These are phyloP conservation scores for Suhomyces canberraensis DNA, from an alignment of 805 yeast species.

Conservation along the genomic window DNA sequence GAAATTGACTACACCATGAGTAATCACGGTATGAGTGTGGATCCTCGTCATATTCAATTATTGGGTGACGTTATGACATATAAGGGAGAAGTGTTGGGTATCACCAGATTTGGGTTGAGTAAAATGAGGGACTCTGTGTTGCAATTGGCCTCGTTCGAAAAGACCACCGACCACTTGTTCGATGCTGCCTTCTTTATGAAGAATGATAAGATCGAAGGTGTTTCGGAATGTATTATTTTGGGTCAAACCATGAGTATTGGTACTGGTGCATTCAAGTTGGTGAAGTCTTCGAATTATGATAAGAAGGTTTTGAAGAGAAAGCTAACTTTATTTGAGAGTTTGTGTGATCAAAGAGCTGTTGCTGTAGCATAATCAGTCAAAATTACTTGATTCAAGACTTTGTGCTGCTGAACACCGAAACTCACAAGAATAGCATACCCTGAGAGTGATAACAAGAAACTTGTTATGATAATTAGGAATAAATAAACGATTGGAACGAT, in stretches of 20 bases:
- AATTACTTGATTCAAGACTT: too few species aligned
- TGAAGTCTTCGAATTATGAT: conserved; percentile 51
- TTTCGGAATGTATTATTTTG: conserved; percentile 92
- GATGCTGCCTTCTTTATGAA: conserved; percentile 99
- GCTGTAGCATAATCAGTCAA: neutral
- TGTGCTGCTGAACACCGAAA: too few species aligned
- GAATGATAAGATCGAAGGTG: conserved; percentile 94
- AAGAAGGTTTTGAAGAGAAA: conserved; percentile 41
- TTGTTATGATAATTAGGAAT: too few species aligned
- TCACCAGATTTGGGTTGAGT: conserved; percentile 95
- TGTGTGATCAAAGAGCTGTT: conserved; percentile 22
- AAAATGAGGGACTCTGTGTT: conserved; percentile 98
- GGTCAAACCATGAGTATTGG: conserved; percentile 98
- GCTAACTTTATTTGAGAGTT: conserved; percentile 46
- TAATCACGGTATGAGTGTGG: conserved; percentile 99
- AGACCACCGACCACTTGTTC: conserved; percentile 96
- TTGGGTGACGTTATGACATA: conserved; percentile 98
- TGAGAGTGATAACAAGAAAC: too few species aligned
- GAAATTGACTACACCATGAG: conserved; percentile 98
- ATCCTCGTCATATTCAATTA: conserved; percentile 97
- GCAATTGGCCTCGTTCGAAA: conserved; percentile 95
- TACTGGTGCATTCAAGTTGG: conserved; percentile 92
- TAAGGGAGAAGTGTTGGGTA: conserved; percentile 97
- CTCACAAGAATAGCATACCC: too few species aligned
- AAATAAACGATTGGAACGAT: too few species aligned